A percentile compares a stretch with the other conserved stretches of the same genome.
phyloP scores from a whole-genome alignment of 805 yeast species.

The Maudiozyma pseudohumilis region DNA sequence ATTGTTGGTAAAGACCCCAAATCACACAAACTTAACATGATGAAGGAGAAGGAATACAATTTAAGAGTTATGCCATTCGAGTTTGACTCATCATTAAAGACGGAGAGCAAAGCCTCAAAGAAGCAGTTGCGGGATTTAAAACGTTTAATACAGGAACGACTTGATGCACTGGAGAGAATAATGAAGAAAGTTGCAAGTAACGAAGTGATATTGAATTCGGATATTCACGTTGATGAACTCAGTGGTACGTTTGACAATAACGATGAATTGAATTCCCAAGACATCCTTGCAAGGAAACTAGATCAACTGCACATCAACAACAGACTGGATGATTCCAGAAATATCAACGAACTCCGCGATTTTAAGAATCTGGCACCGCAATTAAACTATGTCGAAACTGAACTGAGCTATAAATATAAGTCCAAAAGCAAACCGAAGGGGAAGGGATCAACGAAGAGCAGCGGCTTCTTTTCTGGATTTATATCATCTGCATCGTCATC shows the following conservation, averaged over 20 bases:
- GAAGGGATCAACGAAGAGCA: conserved; percentile 9
- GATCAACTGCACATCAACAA: conserved; percentile 24
- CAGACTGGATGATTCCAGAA: conserved; percentile 9
- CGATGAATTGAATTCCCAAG: conserved; percentile 16
- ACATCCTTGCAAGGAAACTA: conserved; percentile 21
- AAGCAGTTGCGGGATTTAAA: conserved; percentile 19
- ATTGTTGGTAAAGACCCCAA: conserved; percentile 38
- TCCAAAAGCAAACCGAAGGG: conserved; percentile 9
- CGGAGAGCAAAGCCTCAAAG: conserved; percentile 10
- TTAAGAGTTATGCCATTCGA: conserved; percentile 35
- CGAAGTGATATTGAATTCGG: conserved; percentile 19
- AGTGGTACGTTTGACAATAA: conserved; percentile 20
- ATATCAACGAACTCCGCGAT: conserved; percentile 7
- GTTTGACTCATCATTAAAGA: conserved; percentile 16
- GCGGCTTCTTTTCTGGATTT: conserved; percentile 22
- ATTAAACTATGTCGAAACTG: conserved; percentile 17
- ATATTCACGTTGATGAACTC: conserved; percentile 22
- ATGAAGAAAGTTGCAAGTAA: conserved; percentile 16
- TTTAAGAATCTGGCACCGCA: conserved; percentile 8
- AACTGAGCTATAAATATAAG: conserved; percentile 23
- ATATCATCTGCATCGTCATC: conserved; percentile 8
- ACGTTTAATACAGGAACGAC: conserved; percentile 20
- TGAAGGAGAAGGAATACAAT: conserved; percentile 30
- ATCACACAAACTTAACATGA: conserved; percentile 23
- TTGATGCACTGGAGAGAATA: conserved; percentile 18